These are phyloP conservation scores for Gracilaria domingensis DNA, from an alignment of 23 red algal genomes.

Conservation along the genomic window DNA sequence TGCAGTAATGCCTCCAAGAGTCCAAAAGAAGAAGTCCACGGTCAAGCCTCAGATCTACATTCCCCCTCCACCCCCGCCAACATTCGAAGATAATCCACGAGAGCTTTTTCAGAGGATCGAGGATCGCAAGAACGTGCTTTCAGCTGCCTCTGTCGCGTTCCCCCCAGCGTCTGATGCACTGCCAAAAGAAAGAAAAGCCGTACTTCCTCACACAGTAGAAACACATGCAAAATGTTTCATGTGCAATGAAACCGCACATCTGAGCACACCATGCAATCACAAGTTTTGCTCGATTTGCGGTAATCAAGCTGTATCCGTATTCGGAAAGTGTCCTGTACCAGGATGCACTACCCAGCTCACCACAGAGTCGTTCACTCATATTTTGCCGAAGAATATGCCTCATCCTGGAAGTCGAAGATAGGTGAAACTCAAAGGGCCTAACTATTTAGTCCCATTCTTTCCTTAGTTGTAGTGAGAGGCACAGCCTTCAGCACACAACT, in stretches of 20 bases:
- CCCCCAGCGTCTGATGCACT: slow-evolving; percentile 4
- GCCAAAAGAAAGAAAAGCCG: background rate
- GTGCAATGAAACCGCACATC: slow-evolving; percentile 27
- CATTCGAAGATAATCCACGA: slow-evolving; percentile 33
- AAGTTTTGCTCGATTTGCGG: slow-evolving; percentile 48
- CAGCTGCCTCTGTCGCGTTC: slow-evolving; percentile 17
- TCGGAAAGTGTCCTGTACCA: slow-evolving; percentile 54
- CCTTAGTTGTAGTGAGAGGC: background rate
- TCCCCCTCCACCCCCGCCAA: slow-evolving; percentile 41
- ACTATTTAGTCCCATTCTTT: slow-evolving; percentile 2
- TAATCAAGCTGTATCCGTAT: slow-evolving; percentile 42
- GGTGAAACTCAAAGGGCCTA: background rate
- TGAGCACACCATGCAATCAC: slow-evolving; percentile 32
- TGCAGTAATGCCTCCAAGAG: background rate
- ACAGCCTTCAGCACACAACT: background rate
- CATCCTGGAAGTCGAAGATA: background rate
- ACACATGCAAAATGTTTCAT: slow-evolving; percentile 42
- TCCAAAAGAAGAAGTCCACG: background rate
- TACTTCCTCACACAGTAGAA: background rate
- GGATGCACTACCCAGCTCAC: slow-evolving; percentile 28
- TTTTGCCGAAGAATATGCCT: background rate
- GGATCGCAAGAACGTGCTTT: slow-evolving; percentile 52
- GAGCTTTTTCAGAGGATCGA: slow-evolving; percentile 13
- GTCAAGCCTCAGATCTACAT: slow-evolving; percentile 21
- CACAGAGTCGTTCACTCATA: slow-evolving; percentile 26